Evolutionary conservation across 2,329 filamentous ascomycete genomes (phyloP), one percentile per base, ranked within the genome.

Genomic region (Pseudocercospora musae): DNA sequence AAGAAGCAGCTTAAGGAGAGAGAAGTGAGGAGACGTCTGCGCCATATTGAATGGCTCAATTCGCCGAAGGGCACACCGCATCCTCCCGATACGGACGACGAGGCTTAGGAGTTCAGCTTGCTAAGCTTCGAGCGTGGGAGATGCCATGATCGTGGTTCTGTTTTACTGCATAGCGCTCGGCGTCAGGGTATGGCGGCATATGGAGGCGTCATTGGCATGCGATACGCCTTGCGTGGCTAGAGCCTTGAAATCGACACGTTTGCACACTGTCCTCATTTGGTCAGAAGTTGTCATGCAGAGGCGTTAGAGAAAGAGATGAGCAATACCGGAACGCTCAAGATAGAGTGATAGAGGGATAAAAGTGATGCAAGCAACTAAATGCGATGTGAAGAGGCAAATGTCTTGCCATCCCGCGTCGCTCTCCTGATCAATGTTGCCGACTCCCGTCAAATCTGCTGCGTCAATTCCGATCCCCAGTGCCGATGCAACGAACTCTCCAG

Each of bases 1-100:
- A 91, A 96, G 82, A 92, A 92, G 79, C 92, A 99, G 78, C 71
- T 93, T 75, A 99, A 99, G 85, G 95, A 99, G 77, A 85, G 90
- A 20, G 94, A 98, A 79, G 89, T 90, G 48, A 85, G 96, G 67
- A 86, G 94, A 69, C 85, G 95, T 70, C 81, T 98, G 78, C 87
- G 95, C 72, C 92, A 99, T 78, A 85, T 88, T 63, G 85, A 87
- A 71, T 87, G 85, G 84, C 81, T 96, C 71, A 94, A 92, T 65
- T 64, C 57, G 20, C 70, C 73, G 68, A 92, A 93, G 85, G 91
- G 91, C 4, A 94, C 90, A 3, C 90, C 90, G 29, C 87, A 90
- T 75, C 90, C 89, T 6, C 78, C 78, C 8, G 90, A 94, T 75
- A 92, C 89, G 18, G 90, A 94, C 70, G 90, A 92, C 66, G 91